A percentile compares a stretch with the other conserved stretches of the same genome.
These are phyloP conservation scores for Pestalotiopsis sp. DNA, from an alignment of 2,329 filamentous ascomycete species.

Conservation along the genomic window DNA sequence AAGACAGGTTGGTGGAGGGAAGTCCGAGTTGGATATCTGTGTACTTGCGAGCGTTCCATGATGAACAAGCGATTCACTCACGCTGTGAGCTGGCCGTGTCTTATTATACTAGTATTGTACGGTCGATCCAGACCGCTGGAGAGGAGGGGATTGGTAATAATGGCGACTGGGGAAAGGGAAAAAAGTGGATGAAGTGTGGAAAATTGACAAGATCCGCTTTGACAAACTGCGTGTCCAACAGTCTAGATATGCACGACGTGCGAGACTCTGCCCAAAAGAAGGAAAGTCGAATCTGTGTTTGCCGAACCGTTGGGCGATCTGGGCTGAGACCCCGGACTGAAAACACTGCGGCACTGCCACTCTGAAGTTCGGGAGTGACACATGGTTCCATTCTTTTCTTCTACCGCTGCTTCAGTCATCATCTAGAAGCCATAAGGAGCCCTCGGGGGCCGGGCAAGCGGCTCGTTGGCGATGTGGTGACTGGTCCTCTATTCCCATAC, in stretches of 20 bases:
- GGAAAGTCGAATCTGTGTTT: not conserved
- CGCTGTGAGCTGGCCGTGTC: not conserved
- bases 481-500: too few relatives aligned
- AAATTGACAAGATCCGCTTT: not conserved
- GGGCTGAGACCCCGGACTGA: not conserved
- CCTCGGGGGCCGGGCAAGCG: too few relatives aligned
- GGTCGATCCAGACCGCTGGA: not conserved
- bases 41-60: not conserved
- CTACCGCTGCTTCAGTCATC: too few relatives aligned
- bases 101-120: not conserved
- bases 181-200: not conserved
- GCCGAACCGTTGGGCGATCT: constrained; percentile 1
- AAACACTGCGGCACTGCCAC: not conserved
- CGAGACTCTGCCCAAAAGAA: not conserved
- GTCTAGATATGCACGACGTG: constrained; percentile 1
- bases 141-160: not conserved
- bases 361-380: not conserved
- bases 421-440: too few relatives aligned
- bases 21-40: not conserved
- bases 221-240: not conserved
- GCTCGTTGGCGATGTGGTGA: too few relatives aligned
- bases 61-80: not conserved
- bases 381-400: not conserved
- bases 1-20: not conserved
- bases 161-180: not conserved